Conservation (phyloP, 208 protist genomes). For the Leishmania amazonensis region DNA sequence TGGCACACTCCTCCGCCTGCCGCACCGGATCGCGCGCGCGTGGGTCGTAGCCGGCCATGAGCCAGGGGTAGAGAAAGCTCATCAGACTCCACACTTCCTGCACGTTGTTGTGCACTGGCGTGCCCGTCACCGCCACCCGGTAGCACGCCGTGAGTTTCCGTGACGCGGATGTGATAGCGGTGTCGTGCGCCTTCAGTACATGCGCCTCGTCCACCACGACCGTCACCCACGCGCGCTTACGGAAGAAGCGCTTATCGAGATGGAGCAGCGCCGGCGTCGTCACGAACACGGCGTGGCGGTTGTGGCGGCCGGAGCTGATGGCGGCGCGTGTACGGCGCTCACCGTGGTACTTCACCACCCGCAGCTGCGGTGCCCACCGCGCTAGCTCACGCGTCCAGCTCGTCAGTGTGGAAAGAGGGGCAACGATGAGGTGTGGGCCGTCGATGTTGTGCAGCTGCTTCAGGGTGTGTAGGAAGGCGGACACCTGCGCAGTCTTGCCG, state of each 20-base stretch:
- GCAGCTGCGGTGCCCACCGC: slow-evolving; percentile 91
- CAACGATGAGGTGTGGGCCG: slow-evolving; percentile 96
- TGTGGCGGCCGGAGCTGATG: slow-evolving; percentile 36
- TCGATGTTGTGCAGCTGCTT: slow-evolving; percentile 58
- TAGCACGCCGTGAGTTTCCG: slow-evolving; percentile 82
- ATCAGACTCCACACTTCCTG: slow-evolving; percentile 96
- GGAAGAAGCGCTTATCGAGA: slow-evolving; percentile 80
- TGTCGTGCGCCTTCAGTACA: slow-evolving; percentile 90
- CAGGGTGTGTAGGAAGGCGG: slow-evolving; percentile 90
- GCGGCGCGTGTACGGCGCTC: slow-evolving; percentile 43
- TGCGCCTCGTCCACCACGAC: slow-evolving; percentile 98
- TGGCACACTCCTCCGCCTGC: slow-evolving; percentile 65
- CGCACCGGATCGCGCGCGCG: slow-evolving; percentile 42
- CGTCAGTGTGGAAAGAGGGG: slow-evolving; percentile 94
- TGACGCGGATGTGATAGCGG: slow-evolving; percentile 56
- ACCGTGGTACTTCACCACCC: slow-evolving; percentile 93
- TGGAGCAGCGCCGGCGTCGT: slow-evolving; percentile 96
- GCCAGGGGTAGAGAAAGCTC: slow-evolving; percentile 93
- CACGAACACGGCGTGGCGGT: slow-evolving; percentile 92
- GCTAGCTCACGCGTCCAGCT: slow-evolving; percentile 94
- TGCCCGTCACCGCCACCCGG: slow-evolving; percentile 93
- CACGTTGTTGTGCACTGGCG: slow-evolving; percentile 97
- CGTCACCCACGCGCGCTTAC: slow-evolving; percentile 90
- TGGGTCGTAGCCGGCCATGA: slow-evolving; percentile 67
- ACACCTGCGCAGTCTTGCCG: slow-evolving; percentile 97